These are phyloP conservation scores for Calonectria pseudoreteaudii DNA, from an alignment of 2,329 filamentous ascomycete genomes.

Conservation along the genomic window DNA sequence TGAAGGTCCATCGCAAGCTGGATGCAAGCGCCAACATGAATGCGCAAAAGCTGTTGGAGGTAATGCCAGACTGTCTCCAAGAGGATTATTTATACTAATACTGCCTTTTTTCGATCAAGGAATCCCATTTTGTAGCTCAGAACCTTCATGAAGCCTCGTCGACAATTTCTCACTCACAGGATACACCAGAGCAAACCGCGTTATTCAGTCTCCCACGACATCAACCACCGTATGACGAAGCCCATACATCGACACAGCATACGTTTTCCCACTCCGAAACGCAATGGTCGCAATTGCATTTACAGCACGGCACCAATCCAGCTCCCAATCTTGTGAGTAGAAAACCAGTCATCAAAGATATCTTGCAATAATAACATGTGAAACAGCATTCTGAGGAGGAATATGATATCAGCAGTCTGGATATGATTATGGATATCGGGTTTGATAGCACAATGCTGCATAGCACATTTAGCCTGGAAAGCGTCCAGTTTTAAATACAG, in stretches of 20 bases:
- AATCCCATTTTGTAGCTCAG: neutral
- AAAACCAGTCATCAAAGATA: no score
- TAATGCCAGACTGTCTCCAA: neutral
- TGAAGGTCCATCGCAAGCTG: slow-evolving; percentile 12
- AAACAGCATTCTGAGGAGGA: neutral
- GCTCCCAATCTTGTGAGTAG: neutral
- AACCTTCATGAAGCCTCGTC: neutral
- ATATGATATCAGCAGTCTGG: neutral
- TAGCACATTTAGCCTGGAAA: neutral
- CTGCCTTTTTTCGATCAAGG: neutral
- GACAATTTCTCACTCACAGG: neutral
- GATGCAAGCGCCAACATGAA: slow-evolving; percentile 12
- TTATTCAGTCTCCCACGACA: neutral
- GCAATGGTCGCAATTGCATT: neutral
- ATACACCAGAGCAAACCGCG: neutral
- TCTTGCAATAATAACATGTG: no score
- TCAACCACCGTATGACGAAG: neutral
- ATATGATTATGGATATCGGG: slow-evolving; percentile 1
- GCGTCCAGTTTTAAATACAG: neutral
- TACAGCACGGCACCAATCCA: neutral
- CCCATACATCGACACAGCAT: neutral
- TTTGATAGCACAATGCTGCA: neutral
- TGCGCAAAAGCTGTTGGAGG: neutral
- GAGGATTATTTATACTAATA: neutral
- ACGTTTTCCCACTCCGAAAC: neutral